Evolutionary conservation across 169 alveolate genomes (phyloP), one percentile per base, ranked within the genome.

Genomic region (Plasmodium ovale): DNA sequence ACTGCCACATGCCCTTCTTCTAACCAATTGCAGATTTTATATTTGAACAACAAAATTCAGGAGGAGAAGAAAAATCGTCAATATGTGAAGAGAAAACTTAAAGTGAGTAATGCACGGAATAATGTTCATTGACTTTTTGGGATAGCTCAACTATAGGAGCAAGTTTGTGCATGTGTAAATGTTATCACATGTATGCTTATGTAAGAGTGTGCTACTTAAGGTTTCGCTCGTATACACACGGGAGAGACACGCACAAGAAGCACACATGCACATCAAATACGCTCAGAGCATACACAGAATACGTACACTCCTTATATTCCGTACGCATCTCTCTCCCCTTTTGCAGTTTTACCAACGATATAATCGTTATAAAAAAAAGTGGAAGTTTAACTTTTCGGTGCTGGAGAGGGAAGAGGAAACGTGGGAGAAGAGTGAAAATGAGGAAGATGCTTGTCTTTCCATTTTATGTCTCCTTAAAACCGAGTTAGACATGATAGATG

Each of bases 401-500:
- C 1, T 74, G 37, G 42, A 59, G 3, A 21, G 23, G n/a, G 65
- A 74, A 0, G 71, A 44, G 12, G 39, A 49, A 29, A 53, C 14
- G 10, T 39, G 21, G 27, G 59, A 35, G 42, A 9, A 65, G 5
- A 19, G 12, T 33, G 44, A 74, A 2, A 54, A 74, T 44, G 53
- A 74, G 64, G 88, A 35, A 16, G 88, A 74, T 23, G 42, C 60
- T 27, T 74, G 88, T 21, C 44, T 74, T 19, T 74, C 88, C 9
- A 67, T 74, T 35, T 29, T 74, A 5, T 74, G 88, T 42, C 62
- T 59, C 21, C 47, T 74, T 12, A 74, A 74, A 59, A 74, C 74
- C 3, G 88, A 74, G 60, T 35, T 74, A n/a, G 88, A 74, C n/a
- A 35, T 60, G 62, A 74, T 74, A 23, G 88, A 74, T 33, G 73